Evolutionary conservation across 257 asterid genomes (phyloP).

Genomic region (Plantago major): DNA sequence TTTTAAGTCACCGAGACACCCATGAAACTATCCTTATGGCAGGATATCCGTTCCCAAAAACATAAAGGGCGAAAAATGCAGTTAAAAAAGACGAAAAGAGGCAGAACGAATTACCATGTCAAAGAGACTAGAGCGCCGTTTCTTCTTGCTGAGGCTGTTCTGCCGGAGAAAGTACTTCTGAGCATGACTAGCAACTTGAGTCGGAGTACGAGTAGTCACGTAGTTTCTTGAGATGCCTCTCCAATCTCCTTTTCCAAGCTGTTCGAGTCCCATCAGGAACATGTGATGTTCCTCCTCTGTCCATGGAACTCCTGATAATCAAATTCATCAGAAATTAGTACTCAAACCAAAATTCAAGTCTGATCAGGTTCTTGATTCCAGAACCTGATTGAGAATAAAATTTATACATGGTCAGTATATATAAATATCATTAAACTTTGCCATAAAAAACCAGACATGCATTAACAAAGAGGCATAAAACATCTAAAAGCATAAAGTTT

Average conservation of each 20-base stretch:
- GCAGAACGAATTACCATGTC: conserved; percentile 45
- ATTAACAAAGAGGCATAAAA: background rate
- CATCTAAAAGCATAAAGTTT: background rate
- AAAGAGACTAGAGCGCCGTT: conserved; percentile 70
- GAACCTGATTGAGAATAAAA: background rate
- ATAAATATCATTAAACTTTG: background rate
- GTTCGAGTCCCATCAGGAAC: conserved; percentile 60
- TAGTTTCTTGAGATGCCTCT: conserved; percentile 74
- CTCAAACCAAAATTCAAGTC: background rate
- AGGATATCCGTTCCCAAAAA: too few species aligned
- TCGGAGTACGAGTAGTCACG: conserved; percentile 69
- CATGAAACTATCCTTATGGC: too few species aligned
- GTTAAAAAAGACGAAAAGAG: too few species aligned
- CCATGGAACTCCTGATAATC: conserved; percentile 65
- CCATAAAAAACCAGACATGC: background rate
- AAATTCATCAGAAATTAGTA: background rate
- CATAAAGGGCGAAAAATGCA: too few species aligned
- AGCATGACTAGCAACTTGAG: conserved; percentile 88
- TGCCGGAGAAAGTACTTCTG: conserved; percentile 72
- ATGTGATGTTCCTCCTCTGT: conserved; percentile 72
- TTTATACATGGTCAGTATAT: background rate
- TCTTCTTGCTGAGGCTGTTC: conserved; percentile 39
- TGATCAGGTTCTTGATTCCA: background rate
- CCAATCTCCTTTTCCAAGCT: conserved; percentile 84
- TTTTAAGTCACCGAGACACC: too few species aligned